Percentiles rank a stretch among this genome's conserved stretches.
phyloP scores from a whole-genome alignment of 1,284 basidiomycete species.

The Takashimella tepidaria region DNA sequence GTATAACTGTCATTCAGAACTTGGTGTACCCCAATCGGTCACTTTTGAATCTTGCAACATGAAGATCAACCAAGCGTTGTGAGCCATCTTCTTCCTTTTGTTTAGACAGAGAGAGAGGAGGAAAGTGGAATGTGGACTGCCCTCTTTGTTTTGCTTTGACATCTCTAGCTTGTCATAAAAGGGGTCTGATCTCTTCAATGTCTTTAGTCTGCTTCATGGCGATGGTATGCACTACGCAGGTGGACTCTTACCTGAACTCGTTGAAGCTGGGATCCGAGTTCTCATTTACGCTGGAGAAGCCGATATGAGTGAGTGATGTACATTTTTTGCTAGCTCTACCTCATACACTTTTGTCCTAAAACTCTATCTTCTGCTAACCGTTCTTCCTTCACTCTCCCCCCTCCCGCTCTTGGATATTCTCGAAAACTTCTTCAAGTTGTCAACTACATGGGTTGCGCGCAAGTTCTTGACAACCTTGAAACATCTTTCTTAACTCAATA shows the following conservation, averaged over 20 bases:
- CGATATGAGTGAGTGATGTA: slow-evolving; percentile 58
- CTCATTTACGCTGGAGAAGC: slow-evolving; percentile 79
- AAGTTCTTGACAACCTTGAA: slow-evolving; percentile 35
- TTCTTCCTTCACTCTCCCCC: background rate
- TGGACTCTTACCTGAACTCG: slow-evolving; percentile 63
- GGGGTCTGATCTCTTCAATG: no score
- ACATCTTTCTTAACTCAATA: slow-evolving; percentile 63
- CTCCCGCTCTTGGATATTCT: background rate
- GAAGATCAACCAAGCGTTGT: slow-evolving; percentile 51
- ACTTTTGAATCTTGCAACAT: slow-evolving; percentile 59
- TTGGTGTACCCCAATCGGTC: slow-evolving; percentile 61
- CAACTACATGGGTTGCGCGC: slow-evolving; percentile 40
- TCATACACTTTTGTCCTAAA: background rate
- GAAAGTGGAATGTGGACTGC: no score
- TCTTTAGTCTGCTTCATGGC: slow-evolving; percentile 57
- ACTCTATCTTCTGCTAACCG: no score
- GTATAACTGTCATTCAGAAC: slow-evolving; percentile 47
- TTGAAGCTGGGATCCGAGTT: slow-evolving; percentile 68
- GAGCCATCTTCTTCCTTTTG: slow-evolving; percentile 11
- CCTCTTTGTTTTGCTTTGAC: no score
- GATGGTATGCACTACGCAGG: slow-evolving; percentile 76
- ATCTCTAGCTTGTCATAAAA: no score
- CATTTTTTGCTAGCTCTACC: background rate
- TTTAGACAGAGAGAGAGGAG: no score
- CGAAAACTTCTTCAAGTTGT: slow-evolving; percentile 16